A percentile compares a stretch with the other conserved stretches of the same genome.
Conservation (phyloP, 1,139 yeast species). For the Yamadazyma sp. region DNA sequence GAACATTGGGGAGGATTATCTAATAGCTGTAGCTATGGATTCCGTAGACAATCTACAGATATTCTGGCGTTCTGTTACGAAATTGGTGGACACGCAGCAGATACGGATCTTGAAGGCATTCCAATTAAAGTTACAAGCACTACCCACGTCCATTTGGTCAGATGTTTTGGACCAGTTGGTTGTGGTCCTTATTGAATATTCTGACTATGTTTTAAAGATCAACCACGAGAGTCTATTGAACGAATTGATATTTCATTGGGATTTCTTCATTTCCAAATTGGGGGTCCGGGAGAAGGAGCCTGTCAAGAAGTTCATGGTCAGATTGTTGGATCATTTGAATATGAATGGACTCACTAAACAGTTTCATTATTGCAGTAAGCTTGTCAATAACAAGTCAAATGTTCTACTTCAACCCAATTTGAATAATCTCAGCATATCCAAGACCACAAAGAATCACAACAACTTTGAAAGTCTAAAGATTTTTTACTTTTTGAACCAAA, state of each 20-base stretch:
- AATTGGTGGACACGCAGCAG: conserved; percentile 15
- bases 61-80: conserved; percentile 14
- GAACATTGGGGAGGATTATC: conserved; percentile 13
- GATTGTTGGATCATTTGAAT: conserved; percentile 10
- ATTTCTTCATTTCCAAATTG: conserved; percentile 10
- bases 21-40: conserved; percentile 10
- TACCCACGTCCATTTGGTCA: conserved; percentile 1
- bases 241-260: conserved; percentile 17
- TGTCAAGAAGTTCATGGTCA: conserved; percentile 12
- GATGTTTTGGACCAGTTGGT: conserved; percentile 9
- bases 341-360: conserved; percentile 14
- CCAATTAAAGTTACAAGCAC: conserved; percentile 9
- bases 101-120: conserved; percentile 12
- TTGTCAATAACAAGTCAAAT: conserved; percentile 10
- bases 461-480: conserved; percentile 23
- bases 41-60: conserved; percentile 9
- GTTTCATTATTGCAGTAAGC: conserved; percentile 16
- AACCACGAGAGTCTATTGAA: conserved; percentile 15
- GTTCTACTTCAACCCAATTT: conserved; percentile 10
- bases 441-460: conserved; percentile 14
- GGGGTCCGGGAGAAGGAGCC: conserved; percentile 10
- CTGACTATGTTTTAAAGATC: conserved; percentile 10
- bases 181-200: conserved; percentile 9
- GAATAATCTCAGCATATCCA: conserved; percentile 13
- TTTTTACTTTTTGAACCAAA: conserved; percentile 30